Percentiles rank a stretch among this genome's conserved stretches.
Evolutionary conservation across 164 flowering plant genomes (phyloP).

Genomic region (Piper betle): DNA sequence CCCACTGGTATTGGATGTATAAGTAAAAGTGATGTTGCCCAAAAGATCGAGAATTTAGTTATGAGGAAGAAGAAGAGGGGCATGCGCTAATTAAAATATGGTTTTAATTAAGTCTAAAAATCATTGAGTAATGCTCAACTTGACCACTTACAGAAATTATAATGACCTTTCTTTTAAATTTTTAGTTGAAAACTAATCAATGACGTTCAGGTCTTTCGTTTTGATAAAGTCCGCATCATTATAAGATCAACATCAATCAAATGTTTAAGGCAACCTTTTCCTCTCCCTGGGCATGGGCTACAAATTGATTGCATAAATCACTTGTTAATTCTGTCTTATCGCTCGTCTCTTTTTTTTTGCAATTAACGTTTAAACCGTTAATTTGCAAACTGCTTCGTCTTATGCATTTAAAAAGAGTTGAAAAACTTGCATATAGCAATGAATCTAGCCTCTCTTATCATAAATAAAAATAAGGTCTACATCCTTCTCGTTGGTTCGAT

Average conservation of each 20-base stretch:
- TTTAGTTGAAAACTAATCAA: background rate
- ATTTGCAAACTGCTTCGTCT: too few relatives aligned
- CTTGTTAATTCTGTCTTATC: too few relatives aligned
- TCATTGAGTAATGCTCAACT: background rate
- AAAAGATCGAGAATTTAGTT: too few relatives aligned
- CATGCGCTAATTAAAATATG: too few relatives aligned
- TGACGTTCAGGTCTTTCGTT: background rate
- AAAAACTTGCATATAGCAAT: background rate
- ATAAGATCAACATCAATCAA: background rate
- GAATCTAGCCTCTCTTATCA: background rate
- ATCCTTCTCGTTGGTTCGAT: too few relatives aligned
- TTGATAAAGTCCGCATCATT: background rate
- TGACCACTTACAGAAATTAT: background rate
- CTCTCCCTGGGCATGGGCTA: background rate
- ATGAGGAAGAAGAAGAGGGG: too few relatives aligned
- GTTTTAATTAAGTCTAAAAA: too few relatives aligned
- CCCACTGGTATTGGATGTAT: too few relatives aligned
- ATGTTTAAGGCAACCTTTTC: too few relatives aligned
- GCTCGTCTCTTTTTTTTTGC: background rate
- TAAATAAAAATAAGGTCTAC: too few relatives aligned
- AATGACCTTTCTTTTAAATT: background rate
- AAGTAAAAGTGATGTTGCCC: too few relatives aligned
- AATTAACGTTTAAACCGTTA: too few relatives aligned
- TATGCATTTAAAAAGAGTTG: background rate
- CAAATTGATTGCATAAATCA: background rate